Conservation (phyloP, 805 yeast species). For the Lachancea waltii region DNA sequence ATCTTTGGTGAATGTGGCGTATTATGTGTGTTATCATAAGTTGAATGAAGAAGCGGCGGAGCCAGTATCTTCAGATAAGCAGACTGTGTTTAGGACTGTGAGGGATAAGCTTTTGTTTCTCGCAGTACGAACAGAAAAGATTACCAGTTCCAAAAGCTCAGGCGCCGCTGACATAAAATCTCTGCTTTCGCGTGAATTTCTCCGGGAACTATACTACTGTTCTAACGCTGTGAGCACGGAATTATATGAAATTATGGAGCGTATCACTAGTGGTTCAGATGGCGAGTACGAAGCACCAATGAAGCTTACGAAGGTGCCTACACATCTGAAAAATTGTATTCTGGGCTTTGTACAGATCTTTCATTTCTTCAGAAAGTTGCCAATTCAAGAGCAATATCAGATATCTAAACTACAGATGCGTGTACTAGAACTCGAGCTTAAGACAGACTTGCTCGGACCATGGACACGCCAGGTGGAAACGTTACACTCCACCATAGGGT, state of each 20-base stretch:
- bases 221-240: not conserved
- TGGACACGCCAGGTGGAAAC: constrained; percentile 24
- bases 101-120: not conserved
- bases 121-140: not conserved
- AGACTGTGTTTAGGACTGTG: not conserved
- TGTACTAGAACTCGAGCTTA: constrained; percentile 17
- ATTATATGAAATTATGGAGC: not conserved
- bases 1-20: not conserved
- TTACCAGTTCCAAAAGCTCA: not conserved
- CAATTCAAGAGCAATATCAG: constrained; percentile 15
- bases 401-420: constrained; percentile 17
- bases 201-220: constrained; percentile 1
- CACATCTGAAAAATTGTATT: constrained; percentile 20
- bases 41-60: not conserved
- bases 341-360: constrained; percentile 22
- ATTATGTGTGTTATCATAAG: constrained; percentile 4
- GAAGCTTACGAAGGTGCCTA: not conserved
- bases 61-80: not conserved
- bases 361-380: constrained; percentile 20
- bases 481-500: constrained; percentile 11
- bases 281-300: not conserved
- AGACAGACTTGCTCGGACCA: constrained; percentile 18
- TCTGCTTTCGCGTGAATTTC: constrained; percentile 1
- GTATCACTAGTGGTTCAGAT: not conserved
- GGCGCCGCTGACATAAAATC: constrained; percentile 1